A percentile compares a stretch with the other conserved stretches of the same genome.
Conservation (phyloP, 169 alveolate genomes). For the Cryptosporidium andersoni region DNA sequence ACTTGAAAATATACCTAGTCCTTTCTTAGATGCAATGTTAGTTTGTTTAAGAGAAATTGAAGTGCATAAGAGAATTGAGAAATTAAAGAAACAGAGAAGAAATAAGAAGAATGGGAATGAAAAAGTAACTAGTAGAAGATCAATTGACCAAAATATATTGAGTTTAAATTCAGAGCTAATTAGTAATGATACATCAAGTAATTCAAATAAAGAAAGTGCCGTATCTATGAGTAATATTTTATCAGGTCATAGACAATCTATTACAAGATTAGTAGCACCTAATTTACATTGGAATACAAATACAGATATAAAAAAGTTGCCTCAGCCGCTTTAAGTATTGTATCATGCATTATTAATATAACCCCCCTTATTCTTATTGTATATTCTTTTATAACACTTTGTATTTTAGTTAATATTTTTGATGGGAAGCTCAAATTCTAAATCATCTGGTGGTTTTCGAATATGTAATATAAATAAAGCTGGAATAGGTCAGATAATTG, state of each 20-base stretch:
- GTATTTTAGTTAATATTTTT: not conserved
- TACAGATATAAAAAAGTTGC: not conserved
- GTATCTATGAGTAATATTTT: constrained; percentile 45
- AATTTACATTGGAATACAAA: not conserved
- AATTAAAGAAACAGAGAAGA: constrained; percentile 21
- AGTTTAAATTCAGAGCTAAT: not conserved
- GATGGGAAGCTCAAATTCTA: constrained; percentile 58
- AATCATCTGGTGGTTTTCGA: constrained; percentile 62
- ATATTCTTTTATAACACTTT: constrained; percentile 3
- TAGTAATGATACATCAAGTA: not conserved
- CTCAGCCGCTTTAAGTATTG: not conserved
- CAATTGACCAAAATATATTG: not conserved
- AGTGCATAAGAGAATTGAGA: constrained; percentile 49
- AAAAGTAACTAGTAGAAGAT: not conserved
- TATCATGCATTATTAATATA: not conserved
- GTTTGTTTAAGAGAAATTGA: constrained; percentile 65
- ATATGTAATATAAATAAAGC: constrained; percentile 23
- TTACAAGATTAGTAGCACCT: constrained; percentile 56
- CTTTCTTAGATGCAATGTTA: constrained; percentile 67
- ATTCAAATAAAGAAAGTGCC: not conserved
- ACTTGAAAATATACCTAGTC: constrained; percentile 57
- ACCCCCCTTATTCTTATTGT: not conserved
- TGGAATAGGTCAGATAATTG: constrained; percentile 35
- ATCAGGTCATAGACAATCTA: constrained; percentile 48
- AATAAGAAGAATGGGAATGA: constrained; percentile 7